A percentile compares a stretch with the other conserved stretches of the same genome.
Conservation (phyloP, 352 stramenopile genomes). For the Pythium angustatum region DNA sequence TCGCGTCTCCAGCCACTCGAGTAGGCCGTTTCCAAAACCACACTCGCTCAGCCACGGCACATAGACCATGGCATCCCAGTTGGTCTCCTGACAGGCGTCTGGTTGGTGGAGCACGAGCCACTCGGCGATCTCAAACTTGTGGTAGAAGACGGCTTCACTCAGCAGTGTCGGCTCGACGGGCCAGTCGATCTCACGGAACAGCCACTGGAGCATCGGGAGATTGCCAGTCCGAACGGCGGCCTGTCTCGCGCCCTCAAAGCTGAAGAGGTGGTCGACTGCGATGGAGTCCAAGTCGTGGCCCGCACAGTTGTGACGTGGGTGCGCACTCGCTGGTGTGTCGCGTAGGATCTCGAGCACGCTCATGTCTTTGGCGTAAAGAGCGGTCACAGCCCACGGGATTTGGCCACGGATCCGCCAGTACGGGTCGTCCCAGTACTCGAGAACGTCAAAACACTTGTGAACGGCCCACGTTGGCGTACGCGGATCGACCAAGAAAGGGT, state of each 20-base stretch:
- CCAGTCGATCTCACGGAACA: neutral
- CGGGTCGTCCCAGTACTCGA: neutral
- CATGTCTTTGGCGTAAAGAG: neutral
- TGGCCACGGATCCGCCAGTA: neutral
- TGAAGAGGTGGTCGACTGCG: neutral
- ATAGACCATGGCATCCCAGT: neutral
- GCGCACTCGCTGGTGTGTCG: too few species aligned
- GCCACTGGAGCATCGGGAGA: constrained; percentile 4
- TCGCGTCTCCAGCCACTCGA: constrained; percentile 3
- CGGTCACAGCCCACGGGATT: neutral
- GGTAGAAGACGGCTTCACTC: constrained; percentile 4
- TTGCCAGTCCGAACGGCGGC: neutral
- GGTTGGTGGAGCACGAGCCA: neutral
- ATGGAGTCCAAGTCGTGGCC: too few species aligned
- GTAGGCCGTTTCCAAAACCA: neutral
- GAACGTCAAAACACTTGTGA: neutral
- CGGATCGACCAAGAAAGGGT: neutral
- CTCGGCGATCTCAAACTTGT: constrained; percentile 11
- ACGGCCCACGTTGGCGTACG: neutral
- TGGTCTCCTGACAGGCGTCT: neutral
- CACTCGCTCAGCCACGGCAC: neutral
- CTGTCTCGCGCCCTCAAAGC: neutral
- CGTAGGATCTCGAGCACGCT: neutral
- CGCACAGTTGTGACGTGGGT: too few species aligned
- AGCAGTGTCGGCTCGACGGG: constrained; percentile 5